phyloP scores from a whole-genome alignment of 2,329 filamentous ascomycete genomes.

The Laburnicola sp. region DNA sequence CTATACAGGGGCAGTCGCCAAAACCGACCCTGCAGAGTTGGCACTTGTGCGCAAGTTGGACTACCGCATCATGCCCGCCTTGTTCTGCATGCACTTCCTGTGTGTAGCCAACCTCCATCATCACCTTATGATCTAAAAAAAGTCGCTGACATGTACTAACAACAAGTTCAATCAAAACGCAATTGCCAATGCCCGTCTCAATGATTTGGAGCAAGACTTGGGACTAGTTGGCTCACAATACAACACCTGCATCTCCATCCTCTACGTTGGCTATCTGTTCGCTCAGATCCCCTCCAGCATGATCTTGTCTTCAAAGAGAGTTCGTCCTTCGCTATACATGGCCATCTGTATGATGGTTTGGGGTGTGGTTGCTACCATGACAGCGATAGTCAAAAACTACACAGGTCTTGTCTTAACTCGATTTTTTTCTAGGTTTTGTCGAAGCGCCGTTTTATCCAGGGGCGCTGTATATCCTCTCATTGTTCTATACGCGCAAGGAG shows the following conservation, averaged over 20 bases:
- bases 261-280: slow-evolving; percentile 30
- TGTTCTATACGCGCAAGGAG: slow-evolving; percentile 64
- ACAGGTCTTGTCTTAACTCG: slow-evolving; percentile 31
- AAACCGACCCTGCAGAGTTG: slow-evolving; percentile 30
- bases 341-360: slow-evolving; percentile 38
- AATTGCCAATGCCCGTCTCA: slow-evolving; percentile 65
- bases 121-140: background rate
- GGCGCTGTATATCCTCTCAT: slow-evolving; percentile 61
- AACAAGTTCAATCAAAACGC: slow-evolving; percentile 60
- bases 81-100: slow-evolving; percentile 47
- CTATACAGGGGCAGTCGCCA: slow-evolving; percentile 28
- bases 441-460: slow-evolving; percentile 60
- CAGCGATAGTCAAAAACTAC: slow-evolving; percentile 32
- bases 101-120: slow-evolving; percentile 1
- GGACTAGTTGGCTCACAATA: slow-evolving; percentile 29
- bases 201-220: slow-evolving; percentile 61
- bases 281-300: slow-evolving; percentile 50
- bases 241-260: slow-evolving; percentile 52
- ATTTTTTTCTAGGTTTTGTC: slow-evolving; percentile 34
- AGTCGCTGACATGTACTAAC: slow-evolving; percentile 8
- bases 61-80: slow-evolving; percentile 27
- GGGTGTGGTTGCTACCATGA: slow-evolving; percentile 36
- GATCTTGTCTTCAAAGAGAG: slow-evolving; percentile 42
- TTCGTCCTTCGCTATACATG: slow-evolving; percentile 39
- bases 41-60: slow-evolving; percentile 32